Evolutionary conservation across 768 basidiomycete species (phyloP), one percentile per base, ranked within the genome.

Genomic region (Xerocomellus dryophilus): DNA sequence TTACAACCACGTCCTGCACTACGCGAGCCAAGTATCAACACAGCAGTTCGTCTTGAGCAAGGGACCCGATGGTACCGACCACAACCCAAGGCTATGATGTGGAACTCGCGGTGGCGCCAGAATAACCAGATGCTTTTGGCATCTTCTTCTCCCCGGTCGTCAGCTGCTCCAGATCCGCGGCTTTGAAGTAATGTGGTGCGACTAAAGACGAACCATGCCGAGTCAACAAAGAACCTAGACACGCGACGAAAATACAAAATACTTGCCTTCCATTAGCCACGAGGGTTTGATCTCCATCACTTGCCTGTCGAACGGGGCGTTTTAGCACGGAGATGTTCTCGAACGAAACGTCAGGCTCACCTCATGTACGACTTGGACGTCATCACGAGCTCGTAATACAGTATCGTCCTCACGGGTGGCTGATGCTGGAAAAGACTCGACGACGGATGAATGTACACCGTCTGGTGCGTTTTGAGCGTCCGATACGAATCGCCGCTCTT

Each of bases 311-410:
- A 44, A 40, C 17, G 21, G 5, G 29, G 5, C 3, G 5, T 7
- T 20, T 56, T 32, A 52, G 43, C 32, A 51, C 45, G 7, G 18
- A 14, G 7, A 27, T 2, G 15, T 18, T 17, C 11, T 2, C 6
- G 10, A 15, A 9, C 12, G 23, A 47, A 42, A 38, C 35, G 20
- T 12, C 29, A 1, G 11, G 71, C 79, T 12, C 46, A 84, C 79
- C 92, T 80, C 82, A 98, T 89, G 66, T 97, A 99, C 31, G 97
- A 98, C 73, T 98, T 98, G 36, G 88, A 88, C 8, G 97, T 99
- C 81, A 96, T 88, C 21, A 99, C 96, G 21, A 99, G 82, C 71
- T 98, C 97, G 66, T 98, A 98, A 72, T 98, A 99, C 43, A 97
- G 70, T 10, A 98, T 68, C 15, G 90, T 89, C 67, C 88, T 90